Conservation (phyloP, 116 monocot species). For the Papilionanthe hybrid region DNA sequence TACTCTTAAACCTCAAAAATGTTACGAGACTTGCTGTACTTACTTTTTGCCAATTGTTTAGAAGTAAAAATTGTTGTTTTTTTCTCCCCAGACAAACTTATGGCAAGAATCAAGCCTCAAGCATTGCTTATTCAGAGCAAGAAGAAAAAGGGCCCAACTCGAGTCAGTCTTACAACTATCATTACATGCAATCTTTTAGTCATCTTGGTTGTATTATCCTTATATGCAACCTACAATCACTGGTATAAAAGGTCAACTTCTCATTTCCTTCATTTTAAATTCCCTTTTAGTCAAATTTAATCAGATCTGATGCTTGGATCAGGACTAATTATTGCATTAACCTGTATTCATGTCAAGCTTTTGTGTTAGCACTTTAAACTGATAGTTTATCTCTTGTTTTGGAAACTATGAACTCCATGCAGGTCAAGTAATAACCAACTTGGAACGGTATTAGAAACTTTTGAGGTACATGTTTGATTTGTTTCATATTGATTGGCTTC, state of each 20-base stretch:
- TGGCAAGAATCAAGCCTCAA: constrained; percentile 91
- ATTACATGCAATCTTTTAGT: constrained; percentile 61
- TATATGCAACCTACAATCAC: constrained; percentile 63
- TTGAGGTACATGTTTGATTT: constrained; percentile 30
- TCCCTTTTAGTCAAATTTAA: neutral
- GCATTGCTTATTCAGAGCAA: constrained; percentile 77
- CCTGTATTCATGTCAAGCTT: neutral
- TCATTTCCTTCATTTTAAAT: neutral
- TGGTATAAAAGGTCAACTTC: constrained; percentile 67
- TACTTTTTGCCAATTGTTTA: too few relatives aligned
- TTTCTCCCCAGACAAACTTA: constrained; percentile 12
- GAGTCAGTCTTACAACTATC: constrained; percentile 51
- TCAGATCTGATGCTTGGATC: neutral
- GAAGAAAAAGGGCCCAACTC: constrained; percentile 68
- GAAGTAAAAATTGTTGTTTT: constrained; percentile 4
- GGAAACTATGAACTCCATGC: constrained; percentile 10
- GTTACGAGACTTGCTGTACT: too few relatives aligned
- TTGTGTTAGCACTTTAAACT: neutral
- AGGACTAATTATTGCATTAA: neutral
- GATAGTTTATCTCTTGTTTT: constrained; percentile 3
- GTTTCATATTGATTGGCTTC: neutral
- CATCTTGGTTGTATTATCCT: constrained; percentile 57
- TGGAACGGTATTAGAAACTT: constrained; percentile 12
- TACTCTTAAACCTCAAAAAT: too few relatives aligned
- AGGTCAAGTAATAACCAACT: constrained; percentile 38